Evolutionary conservation across 331 rosid species (phyloP).

Genomic region (Malus hybrid): DNA sequence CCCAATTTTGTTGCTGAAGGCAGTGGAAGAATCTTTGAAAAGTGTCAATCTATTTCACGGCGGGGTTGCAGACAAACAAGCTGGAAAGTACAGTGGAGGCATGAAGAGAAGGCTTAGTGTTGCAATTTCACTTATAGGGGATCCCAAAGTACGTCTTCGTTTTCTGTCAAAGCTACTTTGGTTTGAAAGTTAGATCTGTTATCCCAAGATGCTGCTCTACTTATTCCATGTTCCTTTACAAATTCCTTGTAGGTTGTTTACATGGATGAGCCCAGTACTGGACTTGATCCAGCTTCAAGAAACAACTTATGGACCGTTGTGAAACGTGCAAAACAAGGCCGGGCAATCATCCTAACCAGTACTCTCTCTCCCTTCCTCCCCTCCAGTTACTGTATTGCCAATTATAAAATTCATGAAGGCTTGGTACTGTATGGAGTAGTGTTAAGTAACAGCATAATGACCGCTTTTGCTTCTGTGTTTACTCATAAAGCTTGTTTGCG

Average conservation of each 20-base stretch:
- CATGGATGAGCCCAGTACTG: slow-evolving; percentile 98
- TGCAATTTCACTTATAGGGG: slow-evolving; percentile 88
- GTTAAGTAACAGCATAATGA: not conserved
- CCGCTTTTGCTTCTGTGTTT: not conserved
- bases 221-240: not conserved
- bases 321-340: slow-evolving; percentile 74
- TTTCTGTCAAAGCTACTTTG: not conserved
- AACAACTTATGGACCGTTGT: slow-evolving; percentile 82
- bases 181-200: not conserved
- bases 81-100: slow-evolving; percentile 91
- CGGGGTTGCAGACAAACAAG: slow-evolving; percentile 74
- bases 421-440: not conserved
- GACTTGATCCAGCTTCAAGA: slow-evolving; percentile 95
- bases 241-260: slow-evolving; percentile 57
- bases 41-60: slow-evolving; percentile 74
- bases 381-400: not conserved
- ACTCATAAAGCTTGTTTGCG: not conserved
- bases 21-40: slow-evolving; percentile 87
- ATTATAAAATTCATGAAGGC: no score
- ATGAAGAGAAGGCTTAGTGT: slow-evolving; percentile 99
- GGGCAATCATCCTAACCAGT: slow-evolving; percentile 95
- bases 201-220: slow-evolving; percentile 4
- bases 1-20: slow-evolving; percentile 39
- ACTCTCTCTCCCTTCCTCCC: slow-evolving; percentile 7
- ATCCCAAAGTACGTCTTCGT: slow-evolving; percentile 53